Evolutionary conservation across 2,329 filamentous ascomycete genomes (phyloP).

Genomic region (Teratosphaeria viscida): DNA sequence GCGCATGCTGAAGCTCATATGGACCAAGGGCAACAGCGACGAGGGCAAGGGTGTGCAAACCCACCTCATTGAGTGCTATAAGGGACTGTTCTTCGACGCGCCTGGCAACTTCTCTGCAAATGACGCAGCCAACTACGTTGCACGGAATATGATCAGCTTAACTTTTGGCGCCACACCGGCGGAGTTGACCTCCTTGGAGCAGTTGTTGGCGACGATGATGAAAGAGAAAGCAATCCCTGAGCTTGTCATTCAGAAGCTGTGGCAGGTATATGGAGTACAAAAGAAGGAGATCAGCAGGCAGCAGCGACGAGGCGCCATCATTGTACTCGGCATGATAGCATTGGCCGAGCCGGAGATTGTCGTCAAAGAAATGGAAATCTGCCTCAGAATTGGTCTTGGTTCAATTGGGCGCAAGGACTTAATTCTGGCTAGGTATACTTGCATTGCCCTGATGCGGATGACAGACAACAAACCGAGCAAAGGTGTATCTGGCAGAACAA

Average conservation of each 20-base stretch:
- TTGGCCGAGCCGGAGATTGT: constrained; percentile 87
- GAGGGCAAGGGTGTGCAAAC: constrained; percentile 97
- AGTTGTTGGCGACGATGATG: constrained; percentile 96
- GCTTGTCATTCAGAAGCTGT: constrained; percentile 78
- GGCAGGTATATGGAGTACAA: constrained; percentile 95
- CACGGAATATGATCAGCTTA: constrained; percentile 96
- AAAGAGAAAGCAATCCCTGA: constrained; percentile 79
- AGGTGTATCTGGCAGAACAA: constrained; percentile 51
- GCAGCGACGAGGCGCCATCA: constrained; percentile 86
- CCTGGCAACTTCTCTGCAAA: constrained; percentile 80
- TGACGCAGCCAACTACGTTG: constrained; percentile 89
- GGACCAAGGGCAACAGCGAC: constrained; percentile 98
- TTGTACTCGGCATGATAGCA: constrained; percentile 92
- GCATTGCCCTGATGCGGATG: constrained; percentile 82
- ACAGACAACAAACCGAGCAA: constrained; percentile 73
- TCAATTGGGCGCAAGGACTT: constrained; percentile 70
- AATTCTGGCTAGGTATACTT: constrained; percentile 87
- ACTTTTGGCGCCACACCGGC: constrained; percentile 93
- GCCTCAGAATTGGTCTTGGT: constrained; percentile 82
- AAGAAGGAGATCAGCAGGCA: constrained; percentile 85
- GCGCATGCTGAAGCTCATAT: constrained; percentile 92
- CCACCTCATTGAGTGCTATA: constrained; percentile 95
- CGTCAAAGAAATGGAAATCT: constrained; percentile 87
- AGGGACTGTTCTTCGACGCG: constrained; percentile 88
- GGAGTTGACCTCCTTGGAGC: constrained; percentile 88